Conservation (phyloP, 2,329 filamentous ascomycete genomes). For the Aureobasidium sp. region DNA sequence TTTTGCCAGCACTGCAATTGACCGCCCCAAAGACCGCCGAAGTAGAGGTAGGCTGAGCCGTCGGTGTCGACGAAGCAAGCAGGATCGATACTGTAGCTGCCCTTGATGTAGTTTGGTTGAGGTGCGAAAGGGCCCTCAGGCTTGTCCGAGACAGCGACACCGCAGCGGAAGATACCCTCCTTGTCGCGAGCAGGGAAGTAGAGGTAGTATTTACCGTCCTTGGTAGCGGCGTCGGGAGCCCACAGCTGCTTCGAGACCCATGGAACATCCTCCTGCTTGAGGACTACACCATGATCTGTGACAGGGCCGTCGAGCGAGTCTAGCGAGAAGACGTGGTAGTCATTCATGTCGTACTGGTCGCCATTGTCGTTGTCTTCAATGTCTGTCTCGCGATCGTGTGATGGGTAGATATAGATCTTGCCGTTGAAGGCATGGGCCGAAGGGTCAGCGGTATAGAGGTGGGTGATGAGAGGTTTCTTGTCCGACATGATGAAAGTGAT, state of each 20-base stretch:
- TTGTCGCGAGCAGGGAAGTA: constrained; percentile 70
- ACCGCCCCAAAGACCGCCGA: constrained; percentile 73
- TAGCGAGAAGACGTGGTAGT: constrained; percentile 71
- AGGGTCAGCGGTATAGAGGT: constrained; percentile 71
- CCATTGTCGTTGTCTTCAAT: constrained; percentile 75
- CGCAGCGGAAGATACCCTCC: constrained; percentile 63
- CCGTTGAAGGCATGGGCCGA: constrained; percentile 72
- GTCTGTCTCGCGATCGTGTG: constrained; percentile 67
- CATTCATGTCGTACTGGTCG: constrained; percentile 76
- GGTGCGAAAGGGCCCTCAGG: constrained; percentile 64
- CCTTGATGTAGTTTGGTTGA: constrained; percentile 55
- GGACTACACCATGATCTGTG: constrained; percentile 63
- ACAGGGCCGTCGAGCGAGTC: constrained; percentile 50
- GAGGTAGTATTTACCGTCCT: constrained; percentile 64
- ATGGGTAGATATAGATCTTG: constrained; percentile 71
- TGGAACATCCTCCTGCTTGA: constrained; percentile 57
- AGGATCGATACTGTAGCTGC: constrained; percentile 69
- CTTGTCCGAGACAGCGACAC: constrained; percentile 55
- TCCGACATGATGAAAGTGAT: constrained; percentile 1
- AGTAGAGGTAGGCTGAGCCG: constrained; percentile 59
- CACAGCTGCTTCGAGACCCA: constrained; percentile 75
- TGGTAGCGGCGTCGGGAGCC: constrained; percentile 66
- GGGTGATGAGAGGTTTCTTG: constrained; percentile 48
- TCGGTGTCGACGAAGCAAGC: constrained; percentile 66
- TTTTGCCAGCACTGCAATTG: constrained; percentile 68